phyloP scores from a whole-genome alignment of 768 basidiomycete species.

The Termitomyces sp. region DNA sequence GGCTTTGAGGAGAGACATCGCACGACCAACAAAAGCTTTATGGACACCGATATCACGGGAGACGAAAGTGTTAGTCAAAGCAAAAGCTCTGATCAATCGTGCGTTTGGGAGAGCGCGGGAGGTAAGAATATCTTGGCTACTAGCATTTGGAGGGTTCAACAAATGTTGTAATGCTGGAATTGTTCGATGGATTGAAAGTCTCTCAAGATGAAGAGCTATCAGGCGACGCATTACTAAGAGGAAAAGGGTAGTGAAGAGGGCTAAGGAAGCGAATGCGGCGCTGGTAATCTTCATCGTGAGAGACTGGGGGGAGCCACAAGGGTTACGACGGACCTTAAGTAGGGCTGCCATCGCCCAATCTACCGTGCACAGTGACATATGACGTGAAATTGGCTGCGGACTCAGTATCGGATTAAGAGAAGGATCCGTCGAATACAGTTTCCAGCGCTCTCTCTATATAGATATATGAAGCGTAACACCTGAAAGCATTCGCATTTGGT shows the following conservation, averaged over 20 bases:
- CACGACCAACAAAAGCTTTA: slow-evolving; percentile 25
- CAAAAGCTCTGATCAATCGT: slow-evolving; percentile 29
- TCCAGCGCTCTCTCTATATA: neutral
- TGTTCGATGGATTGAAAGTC: neutral
- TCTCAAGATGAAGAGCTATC: neutral
- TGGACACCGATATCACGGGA: slow-evolving; percentile 32
- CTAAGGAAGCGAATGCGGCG: neutral
- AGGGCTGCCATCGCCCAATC: neutral
- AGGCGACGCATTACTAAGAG: neutral
- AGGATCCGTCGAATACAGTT: neutral
- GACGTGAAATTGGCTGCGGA: neutral
- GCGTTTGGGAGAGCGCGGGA: slow-evolving; percentile 33
- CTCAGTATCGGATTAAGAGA: neutral
- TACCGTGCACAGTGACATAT: neutral
- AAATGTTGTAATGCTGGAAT: neutral
- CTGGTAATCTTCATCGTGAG: neutral
- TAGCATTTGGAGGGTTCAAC: slow-evolving; percentile 12
- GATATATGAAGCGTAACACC: no score
- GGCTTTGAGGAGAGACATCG: slow-evolving; percentile 24
- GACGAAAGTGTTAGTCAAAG: slow-evolving; percentile 51
- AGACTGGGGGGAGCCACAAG: neutral
- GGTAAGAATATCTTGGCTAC: slow-evolving; percentile 16
- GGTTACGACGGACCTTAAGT: neutral
- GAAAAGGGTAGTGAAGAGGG: neutral
- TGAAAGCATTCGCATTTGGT: neutral